These are phyloP conservation scores for Berberis vulgaris DNA, from an alignment of 164 flowering plant species.

Conservation along the genomic window DNA sequence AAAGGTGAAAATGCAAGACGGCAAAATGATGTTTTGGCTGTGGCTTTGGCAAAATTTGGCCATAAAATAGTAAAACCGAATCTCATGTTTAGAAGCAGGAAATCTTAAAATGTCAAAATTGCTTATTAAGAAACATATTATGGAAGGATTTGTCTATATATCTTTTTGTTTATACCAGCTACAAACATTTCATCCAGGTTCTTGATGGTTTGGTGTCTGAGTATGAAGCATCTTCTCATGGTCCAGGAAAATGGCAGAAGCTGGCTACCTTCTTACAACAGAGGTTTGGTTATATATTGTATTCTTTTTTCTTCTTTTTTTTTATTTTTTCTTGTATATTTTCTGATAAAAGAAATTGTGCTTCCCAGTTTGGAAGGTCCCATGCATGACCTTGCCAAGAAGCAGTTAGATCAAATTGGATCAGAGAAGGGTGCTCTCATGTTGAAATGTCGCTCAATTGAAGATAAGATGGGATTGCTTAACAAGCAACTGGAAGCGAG, in stretches of 20 bases:
- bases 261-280: constrained; percentile 61
- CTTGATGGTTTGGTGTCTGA: constrained; percentile 74
- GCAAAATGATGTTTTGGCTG: no score
- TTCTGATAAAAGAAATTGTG: neutral
- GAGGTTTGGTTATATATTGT: constrained; percentile 37
- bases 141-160: no score
- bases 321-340: neutral
- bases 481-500: constrained; percentile 78
- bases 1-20: no score
- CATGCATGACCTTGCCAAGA: constrained; percentile 59
- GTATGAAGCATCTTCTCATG: constrained; percentile 71
- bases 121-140: no score
- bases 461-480: constrained; percentile 62
- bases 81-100: no score
- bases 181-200: constrained; percentile 36
- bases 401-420: constrained; percentile 58
- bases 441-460: constrained; percentile 75
- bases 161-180: neutral
- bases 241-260: constrained; percentile 93
- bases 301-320: neutral
- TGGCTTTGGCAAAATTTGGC: no score
- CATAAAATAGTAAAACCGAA: no score
- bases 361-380: constrained; percentile 84
- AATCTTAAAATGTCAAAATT: no score
- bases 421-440: constrained; percentile 71